Evolutionary conservation across 2,329 filamentous ascomycete genomes (phyloP).

Genomic region (Alternaria tenuissima): DNA sequence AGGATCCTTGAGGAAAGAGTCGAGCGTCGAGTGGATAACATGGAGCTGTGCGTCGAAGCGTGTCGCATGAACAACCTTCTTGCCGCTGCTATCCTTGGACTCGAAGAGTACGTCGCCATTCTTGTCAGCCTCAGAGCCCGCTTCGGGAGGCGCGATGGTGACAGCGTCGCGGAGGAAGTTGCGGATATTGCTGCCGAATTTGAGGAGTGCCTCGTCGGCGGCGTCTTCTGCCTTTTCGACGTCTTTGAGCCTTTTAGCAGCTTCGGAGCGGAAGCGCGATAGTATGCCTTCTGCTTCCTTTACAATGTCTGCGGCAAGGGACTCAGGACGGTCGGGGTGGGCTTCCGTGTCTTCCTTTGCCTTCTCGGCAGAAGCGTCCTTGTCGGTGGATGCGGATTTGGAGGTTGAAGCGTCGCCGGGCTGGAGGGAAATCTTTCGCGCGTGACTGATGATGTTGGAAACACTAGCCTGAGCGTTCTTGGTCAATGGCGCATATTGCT

Average conservation of each 20-base stretch:
- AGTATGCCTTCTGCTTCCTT: constrained; percentile 72
- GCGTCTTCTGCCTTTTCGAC: constrained; percentile 93
- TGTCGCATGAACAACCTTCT: constrained; percentile 92
- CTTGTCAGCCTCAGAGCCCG: constrained; percentile 57
- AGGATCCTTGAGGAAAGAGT: constrained; percentile 84
- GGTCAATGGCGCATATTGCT: constrained; percentile 81
- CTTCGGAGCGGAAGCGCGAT: constrained; percentile 77
- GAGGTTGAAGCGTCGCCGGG: constrained; percentile 31
- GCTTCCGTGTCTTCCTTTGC: constrained; percentile 33
- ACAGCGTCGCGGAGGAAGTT: constrained; percentile 93
- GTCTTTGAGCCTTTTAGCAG: constrained; percentile 83
- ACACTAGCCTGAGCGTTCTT: constrained; percentile 85
- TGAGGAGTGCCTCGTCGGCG: constrained; percentile 91
- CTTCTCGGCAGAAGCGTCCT: constrained; percentile 19
- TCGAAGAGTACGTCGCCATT: constrained; percentile 78
- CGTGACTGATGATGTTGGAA: constrained; percentile 75
- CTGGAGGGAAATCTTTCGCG: constrained; percentile 73
- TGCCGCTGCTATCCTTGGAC: constrained; percentile 87
- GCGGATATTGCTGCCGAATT: constrained; percentile 87
- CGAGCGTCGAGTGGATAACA: constrained; percentile 85
- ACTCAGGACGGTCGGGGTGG: constrained; percentile 54
- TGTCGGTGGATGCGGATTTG: constrained; percentile 26
- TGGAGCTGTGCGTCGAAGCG: constrained; percentile 95
- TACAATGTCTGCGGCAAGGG: constrained; percentile 59
- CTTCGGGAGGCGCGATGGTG: constrained; percentile 77